Percentiles rank a stretch among this genome's conserved stretches.
These are phyloP conservation scores for Francoa sonchifolia DNA, from an alignment of 441 rosid species.

Conservation along the genomic window DNA sequence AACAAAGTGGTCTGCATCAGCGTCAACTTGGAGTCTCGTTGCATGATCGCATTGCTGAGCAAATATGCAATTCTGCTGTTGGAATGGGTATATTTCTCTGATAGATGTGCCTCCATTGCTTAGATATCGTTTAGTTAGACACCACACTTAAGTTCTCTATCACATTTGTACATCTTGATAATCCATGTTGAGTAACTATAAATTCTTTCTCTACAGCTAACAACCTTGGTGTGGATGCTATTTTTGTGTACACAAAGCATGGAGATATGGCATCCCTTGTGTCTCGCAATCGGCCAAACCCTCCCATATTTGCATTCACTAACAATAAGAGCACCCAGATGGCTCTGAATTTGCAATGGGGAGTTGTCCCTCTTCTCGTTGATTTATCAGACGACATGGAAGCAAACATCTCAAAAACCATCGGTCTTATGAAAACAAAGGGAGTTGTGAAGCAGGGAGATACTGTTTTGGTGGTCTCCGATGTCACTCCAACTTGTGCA, in stretches of 20 bases:
- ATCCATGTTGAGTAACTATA: neutral
- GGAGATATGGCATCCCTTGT: slow-evolving; percentile 42
- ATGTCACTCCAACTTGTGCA: slow-evolving; percentile 22
- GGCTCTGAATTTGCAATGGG: slow-evolving; percentile 43
- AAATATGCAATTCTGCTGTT: slow-evolving; percentile 55
- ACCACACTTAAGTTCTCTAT: too few relatives aligned
- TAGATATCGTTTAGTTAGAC: too few relatives aligned
- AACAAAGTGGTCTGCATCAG: slow-evolving; percentile 18
- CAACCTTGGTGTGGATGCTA: slow-evolving; percentile 34
- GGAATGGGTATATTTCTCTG: slow-evolving; percentile 38
- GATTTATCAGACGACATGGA: slow-evolving; percentile 33
- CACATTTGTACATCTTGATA: too few relatives aligned
- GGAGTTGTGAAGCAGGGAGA: slow-evolving; percentile 29
- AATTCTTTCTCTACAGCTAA: slow-evolving; percentile 21
- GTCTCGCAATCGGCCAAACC: slow-evolving; percentile 34
- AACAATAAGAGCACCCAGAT: slow-evolving; percentile 22
- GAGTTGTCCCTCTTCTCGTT: slow-evolving; percentile 26
- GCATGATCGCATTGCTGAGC: slow-evolving; percentile 50
- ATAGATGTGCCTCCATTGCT: neutral
- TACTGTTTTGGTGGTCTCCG: slow-evolving; percentile 30
- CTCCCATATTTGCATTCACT: slow-evolving; percentile 39
- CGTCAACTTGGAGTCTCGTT: slow-evolving; percentile 29
- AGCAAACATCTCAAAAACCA: slow-evolving; percentile 21
- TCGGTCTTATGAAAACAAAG: slow-evolving; percentile 21
- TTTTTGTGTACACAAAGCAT: slow-evolving; percentile 38